Conservation (phyloP, 345 rosid genomes). For the Eutrema japonicum region DNA sequence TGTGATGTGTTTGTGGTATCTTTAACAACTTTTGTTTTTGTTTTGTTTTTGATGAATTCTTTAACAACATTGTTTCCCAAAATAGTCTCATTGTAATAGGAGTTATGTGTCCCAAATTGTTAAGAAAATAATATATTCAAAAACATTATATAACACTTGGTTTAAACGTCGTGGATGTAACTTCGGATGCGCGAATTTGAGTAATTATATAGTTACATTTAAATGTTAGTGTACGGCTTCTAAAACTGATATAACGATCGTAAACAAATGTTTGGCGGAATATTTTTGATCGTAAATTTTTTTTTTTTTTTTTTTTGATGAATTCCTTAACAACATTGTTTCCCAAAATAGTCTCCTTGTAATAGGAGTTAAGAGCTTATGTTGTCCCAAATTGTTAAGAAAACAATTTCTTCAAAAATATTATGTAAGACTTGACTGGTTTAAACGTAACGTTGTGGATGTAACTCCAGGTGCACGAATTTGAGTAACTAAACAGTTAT, state of each 20-base stretch:
- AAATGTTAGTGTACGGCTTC: background rate
- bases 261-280: too few relatives aligned
- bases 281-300: too few relatives aligned
- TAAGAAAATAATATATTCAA: background rate
- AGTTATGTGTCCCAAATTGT: background rate
- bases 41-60: background rate
- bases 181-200: background rate
- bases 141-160: background rate
- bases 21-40: background rate
- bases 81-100: background rate
- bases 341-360: too few relatives aligned
- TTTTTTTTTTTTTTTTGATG: too few relatives aligned
- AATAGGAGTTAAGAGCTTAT: too few relatives aligned
- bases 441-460: too few relatives aligned
- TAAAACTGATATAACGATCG: background rate
- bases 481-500: too few relatives aligned
- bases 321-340: too few relatives aligned
- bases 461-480: too few relatives aligned
- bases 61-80: background rate
- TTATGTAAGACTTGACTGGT: too few relatives aligned
- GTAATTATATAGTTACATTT: background rate
- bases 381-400: too few relatives aligned
- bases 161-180: background rate
- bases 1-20: slow-evolving; percentile 8
- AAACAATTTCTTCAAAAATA: too few relatives aligned